These are phyloP conservation scores for Fusarium poae DNA, from an alignment of 2,329 filamentous ascomycete species.

Conservation along the genomic window DNA sequence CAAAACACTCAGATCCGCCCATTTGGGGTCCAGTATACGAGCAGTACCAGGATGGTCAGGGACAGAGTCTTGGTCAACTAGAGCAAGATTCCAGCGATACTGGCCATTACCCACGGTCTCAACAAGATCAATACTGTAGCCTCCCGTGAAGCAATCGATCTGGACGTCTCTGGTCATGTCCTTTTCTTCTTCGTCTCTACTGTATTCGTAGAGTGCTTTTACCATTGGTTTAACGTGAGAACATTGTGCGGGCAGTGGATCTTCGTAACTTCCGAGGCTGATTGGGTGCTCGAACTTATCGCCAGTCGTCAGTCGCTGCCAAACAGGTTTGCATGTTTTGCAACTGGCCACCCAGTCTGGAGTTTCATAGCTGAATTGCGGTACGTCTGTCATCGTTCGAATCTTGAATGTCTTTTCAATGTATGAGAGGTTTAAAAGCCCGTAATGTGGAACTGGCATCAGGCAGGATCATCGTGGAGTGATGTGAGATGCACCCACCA, in stretches of 20 bases:
- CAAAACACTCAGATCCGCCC: not conserved
- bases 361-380: fast-evolving
- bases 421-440: not conserved
- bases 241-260: not conserved
- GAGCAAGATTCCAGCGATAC: not conserved
- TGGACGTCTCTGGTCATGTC: not conserved
- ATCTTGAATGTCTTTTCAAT: not conserved
- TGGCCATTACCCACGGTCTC: not conserved
- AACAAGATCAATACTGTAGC: not conserved
- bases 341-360: not conserved
- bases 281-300: not conserved
- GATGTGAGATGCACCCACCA: not conserved
- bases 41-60: not conserved
- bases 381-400: not conserved
- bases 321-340: not conserved
- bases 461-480: not conserved
- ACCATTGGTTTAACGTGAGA: not conserved
- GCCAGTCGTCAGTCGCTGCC: not conserved
- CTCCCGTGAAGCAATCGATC: fast-evolving
- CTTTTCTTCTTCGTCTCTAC: not conserved
- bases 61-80: not conserved
- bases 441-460: not conserved
- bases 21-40: not conserved
- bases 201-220: not conserved
- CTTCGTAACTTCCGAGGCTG: not conserved